Percentiles rank a stretch among this genome's conserved stretches.
Conservation (phyloP, 2,329 filamentous ascomycete species). For the Aspergillus nomiae region DNA sequence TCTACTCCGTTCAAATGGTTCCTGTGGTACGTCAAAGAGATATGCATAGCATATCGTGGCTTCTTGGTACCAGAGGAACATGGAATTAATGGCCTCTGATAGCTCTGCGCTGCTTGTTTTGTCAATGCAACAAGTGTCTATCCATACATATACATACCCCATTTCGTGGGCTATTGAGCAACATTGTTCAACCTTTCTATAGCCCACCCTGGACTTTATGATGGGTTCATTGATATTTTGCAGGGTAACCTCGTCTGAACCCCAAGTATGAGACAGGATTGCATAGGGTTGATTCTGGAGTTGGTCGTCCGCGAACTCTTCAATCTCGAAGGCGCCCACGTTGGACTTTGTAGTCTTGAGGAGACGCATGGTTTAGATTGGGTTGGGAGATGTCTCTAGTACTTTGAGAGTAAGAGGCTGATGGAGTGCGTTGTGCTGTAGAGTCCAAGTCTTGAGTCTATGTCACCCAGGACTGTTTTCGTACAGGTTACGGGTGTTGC, state of each 20-base stretch:
- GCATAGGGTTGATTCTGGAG: neutral
- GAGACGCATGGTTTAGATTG: neutral
- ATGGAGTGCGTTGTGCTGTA: no score
- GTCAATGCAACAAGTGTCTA: constrained; percentile 29
- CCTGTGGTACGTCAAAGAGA: constrained; percentile 12
- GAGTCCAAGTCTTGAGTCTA: neutral
- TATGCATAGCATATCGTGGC: constrained; percentile 22
- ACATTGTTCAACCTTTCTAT: constrained; percentile 8
- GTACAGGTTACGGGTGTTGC: no score
- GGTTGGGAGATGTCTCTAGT: rapidly evolving
- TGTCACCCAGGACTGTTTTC: no score
- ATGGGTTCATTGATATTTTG: neutral
- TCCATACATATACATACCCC: constrained; percentile 18
- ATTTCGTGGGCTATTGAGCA: constrained; percentile 3
- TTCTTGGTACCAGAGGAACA: constrained; percentile 23
- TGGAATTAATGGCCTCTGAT: constrained; percentile 24
- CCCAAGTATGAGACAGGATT: constrained; percentile 8
- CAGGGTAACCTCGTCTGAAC: neutral
- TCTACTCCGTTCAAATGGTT: neutral
- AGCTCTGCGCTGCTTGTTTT: constrained; percentile 24
- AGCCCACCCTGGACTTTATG: neutral
- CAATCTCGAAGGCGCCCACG: rapidly evolving
- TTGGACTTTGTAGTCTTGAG: neutral
- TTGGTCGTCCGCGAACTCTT: neutral
- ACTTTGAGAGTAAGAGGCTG: neutral